Evolutionary conservation across 1,139 yeast genomes (phyloP).

Genomic region (Candida frijolesensis): DNA sequence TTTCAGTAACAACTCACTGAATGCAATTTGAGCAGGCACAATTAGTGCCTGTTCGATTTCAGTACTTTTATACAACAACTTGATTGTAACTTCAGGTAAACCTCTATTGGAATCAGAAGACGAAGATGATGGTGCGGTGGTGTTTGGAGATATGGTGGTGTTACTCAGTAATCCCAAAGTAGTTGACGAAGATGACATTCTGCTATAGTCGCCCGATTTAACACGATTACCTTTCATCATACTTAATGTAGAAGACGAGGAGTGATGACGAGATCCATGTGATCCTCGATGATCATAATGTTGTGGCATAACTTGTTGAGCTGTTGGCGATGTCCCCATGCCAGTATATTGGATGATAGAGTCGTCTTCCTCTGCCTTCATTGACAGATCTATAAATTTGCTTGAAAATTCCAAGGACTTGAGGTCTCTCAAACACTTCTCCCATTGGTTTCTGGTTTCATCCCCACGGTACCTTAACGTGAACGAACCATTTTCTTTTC

Average conservation of each 20-base stretch:
- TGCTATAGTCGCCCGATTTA: constrained; percentile 15
- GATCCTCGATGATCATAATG: constrained; percentile 20
- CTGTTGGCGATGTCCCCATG: constrained; percentile 1
- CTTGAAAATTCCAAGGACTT: too few relatives aligned
- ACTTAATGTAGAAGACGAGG: constrained; percentile 48
- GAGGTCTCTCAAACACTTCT: too few relatives aligned
- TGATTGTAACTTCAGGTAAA: constrained; percentile 36
- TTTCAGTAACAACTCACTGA: constrained; percentile 46
- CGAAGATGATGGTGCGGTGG: constrained; percentile 17
- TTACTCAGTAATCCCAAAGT: constrained; percentile 21
- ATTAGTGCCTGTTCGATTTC: constrained; percentile 32
- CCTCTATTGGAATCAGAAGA: constrained; percentile 5
- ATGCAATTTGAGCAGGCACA: constrained; percentile 50
- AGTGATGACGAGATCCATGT: constrained; percentile 44
- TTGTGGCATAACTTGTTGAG: constrained; percentile 16
- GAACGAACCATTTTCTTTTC: constrained; percentile 75
- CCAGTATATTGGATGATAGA: constrained; percentile 27
- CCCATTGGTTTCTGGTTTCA: constrained; percentile 75
- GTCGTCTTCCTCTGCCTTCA: constrained; percentile 23
- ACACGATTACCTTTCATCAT: constrained; percentile 43
- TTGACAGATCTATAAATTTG: constrained; percentile 34
- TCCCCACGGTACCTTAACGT: constrained; percentile 69
- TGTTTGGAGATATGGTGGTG: constrained; percentile 18
- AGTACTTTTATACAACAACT: constrained; percentile 52
- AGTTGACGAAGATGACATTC: constrained; percentile 15